Base-by-base conservation (phyloP, 352 stramenopile genomes). In the Phytopythium montanum region DNA sequence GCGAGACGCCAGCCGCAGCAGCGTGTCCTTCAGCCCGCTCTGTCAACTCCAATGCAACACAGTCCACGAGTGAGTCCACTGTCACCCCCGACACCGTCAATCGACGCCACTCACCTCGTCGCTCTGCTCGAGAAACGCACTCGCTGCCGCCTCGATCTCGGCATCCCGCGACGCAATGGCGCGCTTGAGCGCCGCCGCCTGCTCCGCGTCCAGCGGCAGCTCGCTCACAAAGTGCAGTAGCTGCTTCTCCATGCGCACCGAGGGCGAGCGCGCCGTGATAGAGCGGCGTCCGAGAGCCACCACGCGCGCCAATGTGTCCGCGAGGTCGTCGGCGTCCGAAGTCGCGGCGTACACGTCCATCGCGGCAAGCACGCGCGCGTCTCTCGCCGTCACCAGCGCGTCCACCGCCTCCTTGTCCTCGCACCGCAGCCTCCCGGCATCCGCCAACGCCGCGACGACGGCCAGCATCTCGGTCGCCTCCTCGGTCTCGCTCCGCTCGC, bases 261-360 rank as follows among this genome's bases (percentile, higher is more conserved):
- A 51, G 3, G 26, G 21, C n/a, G 50, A 51, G 23, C 26, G 36
- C 5, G 21, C 31, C 25, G 28, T 46, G 31, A 25, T 33, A 3
- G 31, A 21, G 19, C n/a, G 34, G 26, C 36, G 19, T 18, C 54
- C 31, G 1, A 49, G n/a, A 21, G 44, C 54, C 10, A 87, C 55
- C 5, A 90, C 69, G 12, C 76, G 79, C 38, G 72, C 60, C 13
- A 85, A 60, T 13, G 74, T 88, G 58, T 91, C 79, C 14, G 64
- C 76, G 18, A 88, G 75, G 36, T 91, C 79, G 3, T 67, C 59
- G 0, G 61, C 62, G 28, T 91, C 79, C n/a, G 79, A 55, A 0
- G 71, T 87, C 9, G 69, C 62, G 7, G 68, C 60, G 23, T 77
- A 75, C 10, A 93, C 79, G 31, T 90, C 75, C 26, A 89, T 75